phyloP scores from a whole-genome alignment of 2,329 filamentous ascomycete species.

The Xylaria sp. region DNA sequence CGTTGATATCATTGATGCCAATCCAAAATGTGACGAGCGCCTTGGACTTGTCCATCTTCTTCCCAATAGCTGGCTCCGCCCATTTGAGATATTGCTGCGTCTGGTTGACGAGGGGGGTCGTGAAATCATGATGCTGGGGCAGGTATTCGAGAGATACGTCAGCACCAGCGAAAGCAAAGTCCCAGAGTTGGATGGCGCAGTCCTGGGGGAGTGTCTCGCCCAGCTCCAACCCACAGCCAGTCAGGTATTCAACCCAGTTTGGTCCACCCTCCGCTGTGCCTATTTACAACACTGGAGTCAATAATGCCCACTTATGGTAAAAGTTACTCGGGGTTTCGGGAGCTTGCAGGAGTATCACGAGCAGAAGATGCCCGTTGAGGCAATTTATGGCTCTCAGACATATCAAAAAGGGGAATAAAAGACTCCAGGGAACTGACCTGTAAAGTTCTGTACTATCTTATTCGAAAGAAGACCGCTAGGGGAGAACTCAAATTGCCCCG shows the following conservation, averaged over 20 bases:
- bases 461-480: slow-evolving; percentile 57
- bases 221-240: slow-evolving; percentile 59
- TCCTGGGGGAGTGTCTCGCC: slow-evolving; percentile 56
- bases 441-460: slow-evolving; percentile 64
- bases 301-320: no score
- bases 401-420: no score
- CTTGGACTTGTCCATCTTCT: slow-evolving; percentile 49
- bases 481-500: slow-evolving; percentile 56
- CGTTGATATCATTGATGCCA: slow-evolving; percentile 67
- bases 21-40: slow-evolving; percentile 64
- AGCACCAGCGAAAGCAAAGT: slow-evolving; percentile 66
- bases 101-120: slow-evolving; percentile 61
- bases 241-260: slow-evolving; percentile 66
- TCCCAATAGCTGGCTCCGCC: slow-evolving; percentile 54
- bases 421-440: no score
- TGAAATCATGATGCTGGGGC: slow-evolving; percentile 63
- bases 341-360: no score
- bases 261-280: slow-evolving; percentile 64
- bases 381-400: no score
- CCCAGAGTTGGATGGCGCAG: slow-evolving; percentile 63
- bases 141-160: slow-evolving; percentile 59
- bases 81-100: slow-evolving; percentile 60
- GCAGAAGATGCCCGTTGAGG: no score
- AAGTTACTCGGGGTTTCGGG: no score
- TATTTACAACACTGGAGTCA: no score